These are phyloP conservation scores for Sextonia rubra DNA, from an alignment of 164 flowering plant genomes.

Conservation along the genomic window DNA sequence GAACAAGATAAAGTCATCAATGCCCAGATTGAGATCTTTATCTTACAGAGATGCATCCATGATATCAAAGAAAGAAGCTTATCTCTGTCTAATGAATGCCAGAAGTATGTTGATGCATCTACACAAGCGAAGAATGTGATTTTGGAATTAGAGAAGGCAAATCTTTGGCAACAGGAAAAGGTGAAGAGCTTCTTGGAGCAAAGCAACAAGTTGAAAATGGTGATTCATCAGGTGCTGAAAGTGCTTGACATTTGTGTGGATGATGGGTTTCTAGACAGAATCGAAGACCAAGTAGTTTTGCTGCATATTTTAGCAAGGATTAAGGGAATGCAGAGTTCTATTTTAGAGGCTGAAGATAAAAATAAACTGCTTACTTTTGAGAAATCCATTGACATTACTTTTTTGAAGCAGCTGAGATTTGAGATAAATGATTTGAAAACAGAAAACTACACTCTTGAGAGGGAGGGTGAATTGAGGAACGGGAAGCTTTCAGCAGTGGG, in stretches of 20 bases:
- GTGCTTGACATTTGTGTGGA: conserved; percentile 41
- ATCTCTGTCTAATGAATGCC: conserved; percentile 47
- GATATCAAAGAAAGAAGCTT: conserved; percentile 65
- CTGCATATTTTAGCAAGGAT: conserved; percentile 32
- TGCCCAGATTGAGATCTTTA: conserved; percentile 66
- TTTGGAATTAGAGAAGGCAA: conserved; percentile 61
- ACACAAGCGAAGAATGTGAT: conserved; percentile 48
- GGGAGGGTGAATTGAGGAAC: conserved; percentile 24
- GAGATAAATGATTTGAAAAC: conserved; percentile 39
- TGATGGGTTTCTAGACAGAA: conserved; percentile 21
- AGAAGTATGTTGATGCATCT: conserved; percentile 61
- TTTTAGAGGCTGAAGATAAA: conserved; percentile 43
- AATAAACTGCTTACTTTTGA: conserved; percentile 55
- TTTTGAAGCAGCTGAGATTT: conserved; percentile 44
- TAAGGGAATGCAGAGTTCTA: conserved; percentile 33
- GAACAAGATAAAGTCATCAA: conserved; percentile 59
- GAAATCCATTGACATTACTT: conserved; percentile 51
- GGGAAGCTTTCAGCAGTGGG: conserved; percentile 32
- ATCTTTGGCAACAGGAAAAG: conserved; percentile 61
- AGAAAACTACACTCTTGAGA: conserved; percentile 27
- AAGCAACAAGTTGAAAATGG: conserved; percentile 43
- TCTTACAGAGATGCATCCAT: conserved; percentile 62
- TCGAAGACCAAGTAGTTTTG: conserved; percentile 24
- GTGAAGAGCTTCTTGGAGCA: conserved; percentile 50
- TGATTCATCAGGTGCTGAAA: conserved; percentile 42